A percentile compares a stretch with the other conserved stretches of the same genome.
Conservation (phyloP, 768 basidiomycete species). For the Lactifluus pinguis region DNA sequence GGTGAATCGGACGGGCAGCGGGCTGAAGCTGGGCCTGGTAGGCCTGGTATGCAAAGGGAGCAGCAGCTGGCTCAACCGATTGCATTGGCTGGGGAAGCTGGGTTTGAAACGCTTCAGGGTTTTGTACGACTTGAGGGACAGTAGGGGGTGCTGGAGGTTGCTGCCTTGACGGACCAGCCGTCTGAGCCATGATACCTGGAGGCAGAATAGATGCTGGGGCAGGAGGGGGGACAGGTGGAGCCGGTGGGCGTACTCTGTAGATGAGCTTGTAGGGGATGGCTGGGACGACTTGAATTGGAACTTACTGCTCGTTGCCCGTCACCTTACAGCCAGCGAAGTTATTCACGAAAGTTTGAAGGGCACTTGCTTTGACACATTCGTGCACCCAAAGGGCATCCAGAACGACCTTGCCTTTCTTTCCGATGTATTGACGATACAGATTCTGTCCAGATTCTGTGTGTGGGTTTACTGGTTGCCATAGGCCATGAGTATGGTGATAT, state of each 20-base stretch:
- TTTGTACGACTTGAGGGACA: constrained; percentile 15
- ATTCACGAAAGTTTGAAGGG: constrained; percentile 63
- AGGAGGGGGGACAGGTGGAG: constrained; percentile 9
- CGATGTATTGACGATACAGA: constrained; percentile 67
- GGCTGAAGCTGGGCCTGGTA: constrained; percentile 34
- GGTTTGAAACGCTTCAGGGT: constrained; percentile 11
- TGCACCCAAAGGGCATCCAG: constrained; percentile 67
- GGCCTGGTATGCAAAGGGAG: constrained; percentile 25
- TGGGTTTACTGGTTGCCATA: constrained; percentile 53
- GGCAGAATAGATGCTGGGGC: constrained; percentile 9
- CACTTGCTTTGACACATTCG: constrained; percentile 61
- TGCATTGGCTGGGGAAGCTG: constrained; percentile 14
- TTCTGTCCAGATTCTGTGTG: constrained; percentile 73
- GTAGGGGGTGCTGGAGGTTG: constrained; percentile 19
- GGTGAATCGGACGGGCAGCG: constrained; percentile 35
- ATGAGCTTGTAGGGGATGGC: background rate
- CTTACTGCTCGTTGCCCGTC: constrained; percentile 62
- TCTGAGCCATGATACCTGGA: constrained; percentile 6
- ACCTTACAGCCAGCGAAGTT: constrained; percentile 81
- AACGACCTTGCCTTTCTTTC: constrained; percentile 73
- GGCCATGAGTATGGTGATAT: background rate
- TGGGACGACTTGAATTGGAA: constrained; percentile 17
- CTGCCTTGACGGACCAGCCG: constrained; percentile 14
- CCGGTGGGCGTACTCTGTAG: constrained; percentile 1
- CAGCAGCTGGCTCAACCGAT: constrained; percentile 20